Conservation (phyloP, 306 rosid species). For the Citrullus amarus region DNA sequence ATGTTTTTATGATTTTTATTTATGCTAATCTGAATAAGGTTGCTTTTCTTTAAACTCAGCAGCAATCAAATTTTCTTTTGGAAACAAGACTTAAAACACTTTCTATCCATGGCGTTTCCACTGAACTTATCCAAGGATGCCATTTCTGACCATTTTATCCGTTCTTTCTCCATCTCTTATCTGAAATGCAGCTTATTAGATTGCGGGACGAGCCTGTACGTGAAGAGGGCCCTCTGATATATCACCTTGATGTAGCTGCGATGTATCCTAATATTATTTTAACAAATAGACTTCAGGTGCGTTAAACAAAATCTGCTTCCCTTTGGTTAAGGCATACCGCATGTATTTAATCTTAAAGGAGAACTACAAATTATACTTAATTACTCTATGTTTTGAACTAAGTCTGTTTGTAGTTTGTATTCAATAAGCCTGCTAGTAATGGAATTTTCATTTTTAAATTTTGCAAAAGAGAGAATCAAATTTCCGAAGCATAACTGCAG, state of each 20-base stretch:
- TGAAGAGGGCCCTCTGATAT: slow-evolving; percentile 89
- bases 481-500: neutral
- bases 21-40: neutral
- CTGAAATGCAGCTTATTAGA: slow-evolving; percentile 44
- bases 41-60: neutral
- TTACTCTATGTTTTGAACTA: neutral
- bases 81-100: neutral
- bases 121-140: neutral
- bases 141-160: neutral
- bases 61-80: neutral
- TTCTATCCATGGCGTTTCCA: neutral
- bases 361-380: neutral
- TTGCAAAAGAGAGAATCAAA: neutral
- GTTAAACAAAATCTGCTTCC: neutral
- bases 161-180: slow-evolving; percentile 13
- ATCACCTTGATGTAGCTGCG: slow-evolving; percentile 98
- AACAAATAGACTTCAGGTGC: slow-evolving; percentile 97
- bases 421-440: neutral
- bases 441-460: neutral
- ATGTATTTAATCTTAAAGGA: neutral
- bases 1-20: neutral
- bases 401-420: neutral
- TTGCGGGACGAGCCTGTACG: slow-evolving; percentile 69
- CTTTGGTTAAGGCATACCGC: neutral
- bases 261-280: slow-evolving; percentile 97